phyloP scores from a whole-genome alignment of 805 yeast species.

The Nakazawaea ishiwadae region DNA sequence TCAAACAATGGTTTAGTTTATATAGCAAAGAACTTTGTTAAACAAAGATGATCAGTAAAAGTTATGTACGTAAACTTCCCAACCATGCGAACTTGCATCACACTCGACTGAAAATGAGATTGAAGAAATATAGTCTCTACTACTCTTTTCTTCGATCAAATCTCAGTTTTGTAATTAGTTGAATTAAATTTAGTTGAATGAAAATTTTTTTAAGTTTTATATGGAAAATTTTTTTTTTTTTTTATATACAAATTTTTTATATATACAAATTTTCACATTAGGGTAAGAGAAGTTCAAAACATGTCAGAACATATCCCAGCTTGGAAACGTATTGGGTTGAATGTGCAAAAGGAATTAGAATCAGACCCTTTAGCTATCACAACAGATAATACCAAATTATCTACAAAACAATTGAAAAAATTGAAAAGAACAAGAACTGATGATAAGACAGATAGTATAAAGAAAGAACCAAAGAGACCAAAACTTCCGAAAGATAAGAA shows the following conservation, averaged over 20 bases:
- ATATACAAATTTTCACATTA: neutral
- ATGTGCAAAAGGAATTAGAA: conserved; percentile 44
- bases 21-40: conserved; percentile 17
- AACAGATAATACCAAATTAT: conserved; percentile 36
- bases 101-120: too few species aligned
- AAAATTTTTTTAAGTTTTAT: neutral
- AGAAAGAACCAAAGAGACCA: conserved; percentile 64
- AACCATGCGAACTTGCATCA: conserved; percentile 11
- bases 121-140: neutral
- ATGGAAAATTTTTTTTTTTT: neutral
- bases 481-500: conserved; percentile 68
- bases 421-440: conserved; percentile 26
- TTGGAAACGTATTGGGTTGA: conserved; percentile 75
- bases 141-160: too few species aligned
- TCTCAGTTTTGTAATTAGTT: neutral
- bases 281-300: neutral
- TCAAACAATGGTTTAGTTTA: conserved; percentile 23
- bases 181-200: too few species aligned
- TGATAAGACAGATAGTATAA: conserved; percentile 18
- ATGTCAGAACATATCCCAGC: conserved; percentile 51
- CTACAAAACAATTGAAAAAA: conserved; percentile 39
- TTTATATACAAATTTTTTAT: neutral
- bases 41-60: conserved; percentile 6
- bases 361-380: conserved; percentile 44
- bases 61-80: neutral